These are phyloP conservation scores for Monosiga brevicollis DNA, from an alignment of 78 protist species.

Conservation along the genomic window DNA sequence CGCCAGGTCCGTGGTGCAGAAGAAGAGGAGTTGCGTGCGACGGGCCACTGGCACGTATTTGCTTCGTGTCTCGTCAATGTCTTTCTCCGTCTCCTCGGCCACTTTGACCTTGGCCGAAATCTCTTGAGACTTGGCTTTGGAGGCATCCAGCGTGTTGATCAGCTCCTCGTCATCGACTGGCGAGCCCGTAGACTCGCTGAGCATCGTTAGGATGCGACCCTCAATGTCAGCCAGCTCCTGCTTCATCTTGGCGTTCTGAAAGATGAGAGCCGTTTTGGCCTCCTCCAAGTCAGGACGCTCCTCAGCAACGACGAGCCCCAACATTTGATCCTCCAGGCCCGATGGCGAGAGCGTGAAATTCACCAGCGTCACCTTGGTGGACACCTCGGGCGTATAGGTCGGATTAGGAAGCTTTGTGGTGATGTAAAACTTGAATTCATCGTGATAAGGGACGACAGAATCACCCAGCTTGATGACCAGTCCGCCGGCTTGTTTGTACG, in stretches of 20 bases:
- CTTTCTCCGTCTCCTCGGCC: constrained; percentile 55
- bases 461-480: constrained; percentile 75
- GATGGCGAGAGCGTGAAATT: constrained; percentile 67
- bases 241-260: constrained; percentile 40
- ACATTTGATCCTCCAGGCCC: constrained; percentile 77
- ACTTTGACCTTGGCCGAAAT: constrained; percentile 49
- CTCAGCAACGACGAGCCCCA: constrained; percentile 53
- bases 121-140: constrained; percentile 52
- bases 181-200: constrained; percentile 39
- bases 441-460: constrained; percentile 54
- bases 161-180: constrained; percentile 77
- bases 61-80: constrained; percentile 58
- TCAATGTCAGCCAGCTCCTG: constrained; percentile 57
- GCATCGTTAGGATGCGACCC: constrained; percentile 57
- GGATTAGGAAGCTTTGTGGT: constrained; percentile 86
- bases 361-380: constrained; percentile 62
- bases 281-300: constrained; percentile 74
- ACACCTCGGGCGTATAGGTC: constrained; percentile 67
- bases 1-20: constrained; percentile 66
- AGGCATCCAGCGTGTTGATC: constrained; percentile 59
- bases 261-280: constrained; percentile 45
- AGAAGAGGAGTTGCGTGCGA: constrained; percentile 60
- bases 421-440: constrained; percentile 60
- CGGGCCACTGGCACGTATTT: constrained; percentile 53
- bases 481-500: constrained; percentile 29